phyloP scores from a whole-genome alignment of 2,329 filamentous ascomycete species.

The Grosmannia huntii region DNA sequence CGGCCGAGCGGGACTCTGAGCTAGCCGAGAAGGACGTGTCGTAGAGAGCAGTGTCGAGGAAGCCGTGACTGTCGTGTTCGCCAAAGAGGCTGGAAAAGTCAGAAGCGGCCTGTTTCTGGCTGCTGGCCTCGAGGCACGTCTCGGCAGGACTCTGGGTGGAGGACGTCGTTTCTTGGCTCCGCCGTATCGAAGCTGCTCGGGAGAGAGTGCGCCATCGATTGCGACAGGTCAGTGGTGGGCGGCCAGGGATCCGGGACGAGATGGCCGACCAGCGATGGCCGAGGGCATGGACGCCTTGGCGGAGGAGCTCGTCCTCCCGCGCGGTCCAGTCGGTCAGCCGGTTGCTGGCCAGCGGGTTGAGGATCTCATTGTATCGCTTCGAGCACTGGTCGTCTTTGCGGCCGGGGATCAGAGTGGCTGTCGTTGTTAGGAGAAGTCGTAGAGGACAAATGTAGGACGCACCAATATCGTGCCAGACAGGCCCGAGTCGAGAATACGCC shows the following conservation, averaged over 20 bases:
- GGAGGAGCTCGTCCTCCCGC: background rate
- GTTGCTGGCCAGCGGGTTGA: conserved; percentile 1
- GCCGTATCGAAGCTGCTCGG: background rate
- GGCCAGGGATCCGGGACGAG: background rate
- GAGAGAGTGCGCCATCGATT: conserved; percentile 3
- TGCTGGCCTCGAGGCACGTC: too few relatives aligned
- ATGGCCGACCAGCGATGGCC: conserved; percentile 4
- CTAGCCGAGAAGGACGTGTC: background rate
- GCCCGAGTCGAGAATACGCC: background rate
- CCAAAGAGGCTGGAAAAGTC: background rate
- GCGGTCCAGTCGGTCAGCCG: conserved; percentile 1
- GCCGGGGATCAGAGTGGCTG: conserved; percentile 3
- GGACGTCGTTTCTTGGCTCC: background rate
- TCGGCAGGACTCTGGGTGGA: background rate
- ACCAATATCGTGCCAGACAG: background rate
- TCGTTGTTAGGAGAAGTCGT: background rate
- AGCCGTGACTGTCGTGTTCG: background rate
- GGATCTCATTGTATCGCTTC: conserved; percentile 7
- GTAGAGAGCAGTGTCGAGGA: background rate
- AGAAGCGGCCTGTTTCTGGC: too few relatives aligned
- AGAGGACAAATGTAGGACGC: background rate
- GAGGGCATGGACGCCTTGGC: background rate
- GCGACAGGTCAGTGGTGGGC: conserved; percentile 3
- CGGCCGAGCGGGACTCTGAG: background rate
- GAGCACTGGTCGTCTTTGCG: conserved; percentile 6